phyloP scores from a whole-genome alignment of 176 grass and related monocot genomes.

The Oryza brachyantha region DNA sequence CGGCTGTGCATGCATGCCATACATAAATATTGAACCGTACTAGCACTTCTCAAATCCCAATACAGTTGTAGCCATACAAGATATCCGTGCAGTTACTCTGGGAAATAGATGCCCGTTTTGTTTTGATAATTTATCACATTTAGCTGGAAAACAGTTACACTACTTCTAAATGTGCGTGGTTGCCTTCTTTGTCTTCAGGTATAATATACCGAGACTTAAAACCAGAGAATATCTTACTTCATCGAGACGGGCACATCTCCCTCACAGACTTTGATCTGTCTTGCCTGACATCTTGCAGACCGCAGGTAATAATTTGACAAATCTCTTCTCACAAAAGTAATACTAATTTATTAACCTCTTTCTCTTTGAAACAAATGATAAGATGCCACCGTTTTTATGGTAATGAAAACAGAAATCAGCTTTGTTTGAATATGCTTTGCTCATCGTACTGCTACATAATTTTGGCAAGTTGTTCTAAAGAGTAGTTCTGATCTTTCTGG shows the following conservation, averaged over 20 bases:
- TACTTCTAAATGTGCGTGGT: background rate
- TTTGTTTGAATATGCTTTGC: constrained; percentile 7
- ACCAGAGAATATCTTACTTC: constrained; percentile 89
- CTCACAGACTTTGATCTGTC: constrained; percentile 89
- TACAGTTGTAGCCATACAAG: background rate
- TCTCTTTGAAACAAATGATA: constrained; percentile 16
- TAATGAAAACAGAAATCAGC: background rate
- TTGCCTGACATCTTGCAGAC: constrained; percentile 74
- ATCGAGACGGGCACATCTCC: constrained; percentile 74
- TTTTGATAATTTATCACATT: background rate
- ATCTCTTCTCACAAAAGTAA: background rate
- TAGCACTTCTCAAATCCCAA: constrained; percentile 10
- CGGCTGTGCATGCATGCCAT: background rate
- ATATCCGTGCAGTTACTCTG: background rate
- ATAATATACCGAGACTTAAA: constrained; percentile 95
- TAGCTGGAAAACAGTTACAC: background rate
- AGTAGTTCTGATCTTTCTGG: background rate
- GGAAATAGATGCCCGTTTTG: background rate
- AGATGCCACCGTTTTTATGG: background rate
- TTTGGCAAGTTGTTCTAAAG: background rate
- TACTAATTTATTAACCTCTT: background rate
- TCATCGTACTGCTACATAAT: background rate
- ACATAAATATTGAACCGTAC: background rate
- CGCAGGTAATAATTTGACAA: constrained; percentile 46
- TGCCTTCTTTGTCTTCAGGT: constrained; percentile 39